Evolutionary conservation across 192 early-diverging fungal species (phyloP), one percentile per base, ranked within the genome.

Genomic region (Coemansia sp.): DNA sequence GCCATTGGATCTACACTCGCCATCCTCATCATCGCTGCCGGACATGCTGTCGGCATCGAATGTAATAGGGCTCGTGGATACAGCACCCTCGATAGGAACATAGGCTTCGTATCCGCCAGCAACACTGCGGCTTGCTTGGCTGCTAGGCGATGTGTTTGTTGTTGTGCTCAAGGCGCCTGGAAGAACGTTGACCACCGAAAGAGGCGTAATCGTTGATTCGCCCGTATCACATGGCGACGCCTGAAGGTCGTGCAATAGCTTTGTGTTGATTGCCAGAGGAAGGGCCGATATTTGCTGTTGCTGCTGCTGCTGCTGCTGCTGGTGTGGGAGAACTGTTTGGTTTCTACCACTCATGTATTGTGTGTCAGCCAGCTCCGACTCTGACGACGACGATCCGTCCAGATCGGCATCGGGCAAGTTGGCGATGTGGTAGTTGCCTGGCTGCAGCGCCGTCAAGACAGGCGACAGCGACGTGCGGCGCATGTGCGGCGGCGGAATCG

Each of bases 401-500:
- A 71, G 21, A 38, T 72, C 73, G 6, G 34, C n/a, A 49, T 82
- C 75, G 18, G 75, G 74, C 26, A 77, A 39, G n/a, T 83, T 83
- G 66, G 80, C 80, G 16, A 83, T 83, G 15, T 77, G 80, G 60
- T 83, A 83, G 41, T 71, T 74, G 23, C 70, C 80, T 1, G 75
- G 80, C 69, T 74, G 72, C 60, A 74, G 69, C 43, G 75, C 80
- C 10, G 56, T 74, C 43, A 83, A 63, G n/a, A 74, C 75, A 4
- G 80, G 80, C 63, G 80, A 83, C 21, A 77, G 38, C 16, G 80
- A 83, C 5, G 68, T 63, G 16, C 72, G 71, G 1, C 71, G 69
- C 21, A 36, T 16, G 23, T 51, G 68, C 14, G 60, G 46, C 0
- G 33, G 12, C 10, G 21, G 51, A 7, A 6, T 4, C 23, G 6